Conservation (phyloP, 345 rosid genomes). For the Eucalyptus victrix region DNA sequence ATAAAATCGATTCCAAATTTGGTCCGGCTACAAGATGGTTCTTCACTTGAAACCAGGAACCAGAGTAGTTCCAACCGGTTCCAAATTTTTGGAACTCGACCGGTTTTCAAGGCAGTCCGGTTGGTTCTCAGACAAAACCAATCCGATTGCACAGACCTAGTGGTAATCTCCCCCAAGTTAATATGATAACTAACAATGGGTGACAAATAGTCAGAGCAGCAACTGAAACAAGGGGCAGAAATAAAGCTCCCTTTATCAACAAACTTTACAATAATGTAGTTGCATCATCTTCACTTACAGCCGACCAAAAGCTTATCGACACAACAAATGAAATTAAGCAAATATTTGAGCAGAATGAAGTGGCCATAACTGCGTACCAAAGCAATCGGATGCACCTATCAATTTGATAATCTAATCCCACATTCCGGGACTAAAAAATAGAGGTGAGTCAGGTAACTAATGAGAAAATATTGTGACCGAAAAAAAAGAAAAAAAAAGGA, state of each 20-base stretch:
- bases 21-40: too few relatives aligned
- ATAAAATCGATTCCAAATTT: too few relatives aligned
- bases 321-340: not conserved
- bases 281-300: not conserved
- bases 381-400: not conserved
- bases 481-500: not conserved
- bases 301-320: not conserved
- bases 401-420: not conserved
- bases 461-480: not conserved
- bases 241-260: not conserved
- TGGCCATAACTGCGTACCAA: not conserved
- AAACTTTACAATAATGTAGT: not conserved
- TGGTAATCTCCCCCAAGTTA: not conserved
- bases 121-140: not conserved
- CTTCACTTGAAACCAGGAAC: not conserved
- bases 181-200: not conserved
- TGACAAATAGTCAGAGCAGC: not conserved
- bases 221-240: not conserved
- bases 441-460: not conserved
- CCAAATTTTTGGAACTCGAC: not conserved
- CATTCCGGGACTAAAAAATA: not conserved
- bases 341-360: not conserved
- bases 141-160: not conserved
- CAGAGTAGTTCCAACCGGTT: rapidly evolving
- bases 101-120: not conserved